Percentiles rank a stretch among this genome's conserved stretches.
Conservation (phyloP, 2,329 filamentous ascomycete species). For the Cyphellophora attinorum region DNA sequence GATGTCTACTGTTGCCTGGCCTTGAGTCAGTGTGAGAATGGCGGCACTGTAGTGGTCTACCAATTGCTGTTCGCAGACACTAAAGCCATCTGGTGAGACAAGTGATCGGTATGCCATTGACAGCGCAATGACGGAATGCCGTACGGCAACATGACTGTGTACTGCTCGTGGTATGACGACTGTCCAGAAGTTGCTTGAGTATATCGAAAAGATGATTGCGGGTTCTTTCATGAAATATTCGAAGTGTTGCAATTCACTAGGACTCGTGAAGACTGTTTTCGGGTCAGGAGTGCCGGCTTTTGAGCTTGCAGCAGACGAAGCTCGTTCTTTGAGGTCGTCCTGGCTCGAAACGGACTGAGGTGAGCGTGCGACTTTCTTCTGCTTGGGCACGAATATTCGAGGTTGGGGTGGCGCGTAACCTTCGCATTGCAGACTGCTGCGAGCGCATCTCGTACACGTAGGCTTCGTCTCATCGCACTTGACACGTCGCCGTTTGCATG, state of each 20-base stretch:
- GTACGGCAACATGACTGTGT: conserved; percentile 11
- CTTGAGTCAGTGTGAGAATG: conserved; percentile 7
- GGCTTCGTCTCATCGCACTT: conserved; percentile 14
- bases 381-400: conserved; percentile 10
- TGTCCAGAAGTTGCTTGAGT: conserved; percentile 10
- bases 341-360: neutral
- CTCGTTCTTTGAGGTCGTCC: no score
- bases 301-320: no score
- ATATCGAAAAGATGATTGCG: conserved; percentile 10
- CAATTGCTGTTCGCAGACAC: conserved; percentile 6
- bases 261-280: conserved; percentile 7
- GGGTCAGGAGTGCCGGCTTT: no score
- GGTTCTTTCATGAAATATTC: conserved; percentile 13
- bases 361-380: neutral
- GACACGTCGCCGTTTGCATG: conserved; percentile 12
- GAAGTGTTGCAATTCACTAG: conserved; percentile 10
- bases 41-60: conserved; percentile 12
- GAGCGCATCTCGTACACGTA: conserved; percentile 7
- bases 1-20: conserved; percentile 10
- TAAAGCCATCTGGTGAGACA: conserved; percentile 1
- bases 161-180: conserved; percentile 13
- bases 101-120: conserved; percentile 10
- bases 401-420: conserved; percentile 12
- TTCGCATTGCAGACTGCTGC: conserved; percentile 6
- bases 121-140: conserved; percentile 13